A percentile compares a stretch with the other conserved stretches of the same genome.
phyloP scores from a whole-genome alignment of 2,329 filamentous ascomycete species.

The Claviceps lovelessii region DNA sequence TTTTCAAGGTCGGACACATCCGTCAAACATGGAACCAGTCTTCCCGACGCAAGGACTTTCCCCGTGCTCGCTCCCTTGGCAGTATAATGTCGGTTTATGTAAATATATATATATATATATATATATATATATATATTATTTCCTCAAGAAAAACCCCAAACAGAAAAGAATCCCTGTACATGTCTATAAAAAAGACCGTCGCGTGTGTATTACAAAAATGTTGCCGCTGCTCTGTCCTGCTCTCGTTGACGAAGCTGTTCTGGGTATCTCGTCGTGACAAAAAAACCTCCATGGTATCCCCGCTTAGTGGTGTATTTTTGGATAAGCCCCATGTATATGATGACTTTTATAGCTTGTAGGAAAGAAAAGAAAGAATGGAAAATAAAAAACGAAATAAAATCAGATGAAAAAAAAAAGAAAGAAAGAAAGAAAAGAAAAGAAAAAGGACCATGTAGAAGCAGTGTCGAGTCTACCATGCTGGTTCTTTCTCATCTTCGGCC shows the following conservation, averaged over 20 bases:
- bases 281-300: neutral
- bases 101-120: too few species aligned
- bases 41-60: too few species aligned
- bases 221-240: neutral
- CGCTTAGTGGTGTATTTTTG: neutral
- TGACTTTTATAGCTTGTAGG: too few species aligned
- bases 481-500: slow-evolving; percentile 17
- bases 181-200: neutral
- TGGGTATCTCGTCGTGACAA: slow-evolving; percentile 1
- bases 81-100: too few species aligned
- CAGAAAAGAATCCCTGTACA: neutral
- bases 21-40: too few species aligned
- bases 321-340: too few species aligned
- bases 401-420: too few species aligned
- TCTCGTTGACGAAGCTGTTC: neutral
- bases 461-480: too few species aligned
- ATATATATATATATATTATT: neutral
- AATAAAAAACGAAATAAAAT: neutral
- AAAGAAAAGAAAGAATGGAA: too few species aligned
- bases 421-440: neutral
- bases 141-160: neutral
- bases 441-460: neutral
- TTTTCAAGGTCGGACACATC: too few species aligned
- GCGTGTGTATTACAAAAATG: neutral
- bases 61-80: too few species aligned